Evolutionary conservation across 768 basidiomycete species (phyloP).

Genomic region (Lentinula lateritia): DNA sequence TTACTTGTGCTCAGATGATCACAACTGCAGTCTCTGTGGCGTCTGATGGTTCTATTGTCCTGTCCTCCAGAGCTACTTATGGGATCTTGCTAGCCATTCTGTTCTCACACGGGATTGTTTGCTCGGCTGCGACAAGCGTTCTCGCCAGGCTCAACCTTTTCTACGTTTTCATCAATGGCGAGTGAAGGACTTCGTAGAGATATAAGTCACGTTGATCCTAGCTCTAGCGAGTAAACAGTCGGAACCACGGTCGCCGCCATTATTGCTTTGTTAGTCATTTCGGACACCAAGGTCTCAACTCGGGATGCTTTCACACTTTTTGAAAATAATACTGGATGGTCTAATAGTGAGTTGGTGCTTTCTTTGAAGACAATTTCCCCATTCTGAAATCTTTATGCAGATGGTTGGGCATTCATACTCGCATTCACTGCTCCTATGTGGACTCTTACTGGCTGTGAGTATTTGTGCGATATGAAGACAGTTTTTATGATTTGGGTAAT

Average conservation of each 20-base stretch:
- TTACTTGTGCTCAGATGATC: conserved; percentile 76
- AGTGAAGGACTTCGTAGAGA: conserved; percentile 14
- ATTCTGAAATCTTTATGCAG: conserved; percentile 24
- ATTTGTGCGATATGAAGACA: not conserved
- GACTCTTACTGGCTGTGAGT: conserved; percentile 72
- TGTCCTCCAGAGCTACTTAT: conserved; percentile 59
- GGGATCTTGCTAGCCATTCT: conserved; percentile 63
- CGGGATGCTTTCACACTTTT: conserved; percentile 63
- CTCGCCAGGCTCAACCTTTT: conserved; percentile 66
- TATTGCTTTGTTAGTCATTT: conserved; percentile 49
- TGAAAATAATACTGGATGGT: conserved; percentile 70
- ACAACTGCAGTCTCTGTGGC: conserved; percentile 62
- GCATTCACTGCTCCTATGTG: conserved; percentile 76
- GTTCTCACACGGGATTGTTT: conserved; percentile 63
- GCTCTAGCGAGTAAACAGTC: conserved; percentile 28
- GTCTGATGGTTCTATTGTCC: conserved; percentile 44
- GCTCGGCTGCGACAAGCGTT: conserved; percentile 61
- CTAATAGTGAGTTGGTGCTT: conserved; percentile 37
- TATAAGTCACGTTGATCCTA: conserved; percentile 8
- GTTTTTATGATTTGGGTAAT: not conserved
- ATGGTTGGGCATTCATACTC: conserved; percentile 68
- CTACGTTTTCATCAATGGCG: conserved; percentile 63
- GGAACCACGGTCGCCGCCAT: conserved; percentile 64
- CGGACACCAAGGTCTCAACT: conserved; percentile 58
- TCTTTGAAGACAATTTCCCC: not conserved